Base-by-base conservation (phyloP, 352 stramenopile genomes). In the Pythium folliculosum region DNA sequence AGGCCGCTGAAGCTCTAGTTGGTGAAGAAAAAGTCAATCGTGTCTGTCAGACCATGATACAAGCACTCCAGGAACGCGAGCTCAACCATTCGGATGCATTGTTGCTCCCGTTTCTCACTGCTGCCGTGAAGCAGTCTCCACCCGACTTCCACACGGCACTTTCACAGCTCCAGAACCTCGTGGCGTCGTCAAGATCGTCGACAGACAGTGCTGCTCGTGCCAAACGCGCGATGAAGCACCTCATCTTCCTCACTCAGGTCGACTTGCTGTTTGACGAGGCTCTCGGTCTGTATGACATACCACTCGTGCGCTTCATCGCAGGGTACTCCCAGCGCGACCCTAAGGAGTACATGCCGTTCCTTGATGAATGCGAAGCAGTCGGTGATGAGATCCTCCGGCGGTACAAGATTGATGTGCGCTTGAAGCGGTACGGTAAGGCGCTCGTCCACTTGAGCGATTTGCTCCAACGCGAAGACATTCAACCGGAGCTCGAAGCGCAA, bases 201-300 rank as follows among this genome's bases (percentile, higher is more conserved):
- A 48, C 27, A 0, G 60, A 58, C 2, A 43, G 62, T 8, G 66
- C 65, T 3, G 17, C 60, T 5, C 51, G 69, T 17, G 79, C 80
- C 54, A 82, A 83, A 58, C 74, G 80, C 30, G 79, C 79, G 25
- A 77, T 92, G n/a, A 89, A 91, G 58, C 84, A 94, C 38, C 59
- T 94, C 16, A 84, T 89, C 22, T 76, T 94, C 54, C 72, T 94
- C 22, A 81, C 84, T 6, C 65, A 88, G n/a, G 82, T 88, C n/a
- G 79, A 92, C 43, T 65, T 72, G 25, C 49, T 94, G 30, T 90
- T 86, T 53, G 76, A 88, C 27, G 77, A 91, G 60, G 82, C 82
- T 1, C 68, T 94, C 12, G 83, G 75, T 0, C 52, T 90, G 37
- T 94, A 94, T 64, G 82, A 94, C 58, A 45, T 94, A 21, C 60